Percentiles rank a stretch among this genome's conserved stretches.
These are phyloP conservation scores for Daedalea quercina DNA, from an alignment of 768 basidiomycete genomes.

Conservation along the genomic window DNA sequence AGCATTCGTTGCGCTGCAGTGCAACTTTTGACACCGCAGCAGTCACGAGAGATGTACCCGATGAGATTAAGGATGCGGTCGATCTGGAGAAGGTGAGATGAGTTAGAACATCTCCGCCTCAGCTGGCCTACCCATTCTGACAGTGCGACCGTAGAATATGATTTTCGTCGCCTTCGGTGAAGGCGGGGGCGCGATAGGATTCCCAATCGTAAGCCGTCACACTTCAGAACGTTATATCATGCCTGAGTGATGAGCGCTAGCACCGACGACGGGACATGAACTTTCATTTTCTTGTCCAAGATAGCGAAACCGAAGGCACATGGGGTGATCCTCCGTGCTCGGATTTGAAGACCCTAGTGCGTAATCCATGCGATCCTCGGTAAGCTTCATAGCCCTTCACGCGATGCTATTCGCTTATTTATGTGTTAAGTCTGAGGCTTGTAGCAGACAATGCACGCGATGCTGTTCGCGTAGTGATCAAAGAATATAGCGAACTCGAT, in stretches of 20 bases:
- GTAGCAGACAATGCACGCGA: conserved; percentile 10
- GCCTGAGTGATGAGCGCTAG: neutral
- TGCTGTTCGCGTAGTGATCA: conserved; percentile 15
- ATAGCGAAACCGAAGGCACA: conserved; percentile 8
- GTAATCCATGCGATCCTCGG: neutral
- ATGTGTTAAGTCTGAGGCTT: conserved; percentile 10
- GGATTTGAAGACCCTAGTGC: neutral
- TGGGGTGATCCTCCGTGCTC: conserved; percentile 3
- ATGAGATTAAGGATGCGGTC: neutral
- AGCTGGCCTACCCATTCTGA: neutral
- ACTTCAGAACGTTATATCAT: neutral
- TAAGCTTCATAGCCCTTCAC: neutral
- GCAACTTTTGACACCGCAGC: conserved; percentile 3
- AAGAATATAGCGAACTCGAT: conserved; percentile 18
- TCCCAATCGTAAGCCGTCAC: conserved; percentile 6
- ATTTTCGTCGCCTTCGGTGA: conserved; percentile 9
- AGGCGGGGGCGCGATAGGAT: conserved; percentile 2
- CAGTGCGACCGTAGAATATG: neutral
- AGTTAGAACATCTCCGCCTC: neutral
- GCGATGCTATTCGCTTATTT: neutral
- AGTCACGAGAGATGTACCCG: conserved; percentile 4
- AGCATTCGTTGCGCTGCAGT: neutral
- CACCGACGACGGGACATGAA: conserved; percentile 15
- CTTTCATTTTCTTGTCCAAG: conserved; percentile 18
- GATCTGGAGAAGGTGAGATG: neutral